Percentiles rank a stretch among this genome's conserved stretches.
These are phyloP conservation scores for Colletotrichum lupini DNA, from an alignment of 2,329 filamentous ascomycete species.

Conservation along the genomic window DNA sequence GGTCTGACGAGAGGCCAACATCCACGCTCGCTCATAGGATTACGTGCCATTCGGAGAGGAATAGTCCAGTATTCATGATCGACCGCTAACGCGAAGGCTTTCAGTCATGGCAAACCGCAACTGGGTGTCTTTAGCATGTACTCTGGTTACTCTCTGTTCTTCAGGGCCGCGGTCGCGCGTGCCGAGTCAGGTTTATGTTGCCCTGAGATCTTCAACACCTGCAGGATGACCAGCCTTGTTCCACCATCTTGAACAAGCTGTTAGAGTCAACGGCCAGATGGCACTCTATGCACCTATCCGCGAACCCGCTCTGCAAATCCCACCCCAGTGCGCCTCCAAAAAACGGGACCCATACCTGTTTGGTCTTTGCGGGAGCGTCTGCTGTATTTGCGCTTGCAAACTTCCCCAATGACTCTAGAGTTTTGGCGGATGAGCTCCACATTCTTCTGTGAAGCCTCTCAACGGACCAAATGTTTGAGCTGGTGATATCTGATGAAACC, in stretches of 20 bases:
- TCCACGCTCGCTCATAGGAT: slow-evolving; percentile 7
- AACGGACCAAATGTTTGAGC: slow-evolving; percentile 47
- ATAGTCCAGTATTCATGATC: not conserved
- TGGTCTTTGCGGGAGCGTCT: slow-evolving; percentile 46
- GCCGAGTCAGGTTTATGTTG: slow-evolving; percentile 60
- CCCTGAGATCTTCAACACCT: slow-evolving; percentile 25
- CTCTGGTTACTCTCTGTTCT: not conserved
- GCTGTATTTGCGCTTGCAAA: slow-evolving; percentile 56
- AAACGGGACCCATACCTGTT: slow-evolving; percentile 47
- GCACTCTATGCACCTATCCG: slow-evolving; percentile 62
- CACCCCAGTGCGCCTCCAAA: slow-evolving; percentile 33
- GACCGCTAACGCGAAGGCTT: not conserved
- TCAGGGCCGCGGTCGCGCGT: slow-evolving; percentile 55
- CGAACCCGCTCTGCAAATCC: slow-evolving; percentile 34
- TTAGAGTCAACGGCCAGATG: slow-evolving; percentile 42
- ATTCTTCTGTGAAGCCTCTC: slow-evolving; percentile 52
- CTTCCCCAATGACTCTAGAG: slow-evolving; percentile 44
- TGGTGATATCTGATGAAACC: slow-evolving; percentile 54
- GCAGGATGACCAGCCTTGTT: slow-evolving; percentile 57
- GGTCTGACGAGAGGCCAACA: slow-evolving; percentile 35
- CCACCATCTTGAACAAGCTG: slow-evolving; percentile 43
- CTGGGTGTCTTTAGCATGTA: slow-evolving; percentile 6
- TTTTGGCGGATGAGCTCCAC: slow-evolving; percentile 50
- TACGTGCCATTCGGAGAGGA: not conserved
- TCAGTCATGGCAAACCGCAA: not conserved